Percentiles rank a stretch among this genome's conserved stretches.
Evolutionary conservation across 768 basidiomycete genomes (phyloP).

Genomic region (Lactifluus rugatus): DNA sequence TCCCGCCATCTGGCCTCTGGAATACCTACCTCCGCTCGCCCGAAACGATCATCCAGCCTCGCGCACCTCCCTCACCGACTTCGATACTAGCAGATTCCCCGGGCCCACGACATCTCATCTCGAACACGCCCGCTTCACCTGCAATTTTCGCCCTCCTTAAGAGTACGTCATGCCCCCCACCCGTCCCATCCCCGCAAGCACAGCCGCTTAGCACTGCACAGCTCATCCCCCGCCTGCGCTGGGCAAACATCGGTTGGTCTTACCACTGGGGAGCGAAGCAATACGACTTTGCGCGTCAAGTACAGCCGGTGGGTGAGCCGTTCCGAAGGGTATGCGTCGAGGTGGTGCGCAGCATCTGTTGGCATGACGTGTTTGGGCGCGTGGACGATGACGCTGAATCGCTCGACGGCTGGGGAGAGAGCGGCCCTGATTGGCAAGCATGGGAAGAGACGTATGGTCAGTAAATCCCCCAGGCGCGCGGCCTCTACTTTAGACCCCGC

Average conservation of each 20-base stretch:
- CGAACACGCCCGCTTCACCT: conserved; percentile 59
- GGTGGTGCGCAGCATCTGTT: conserved; percentile 56
- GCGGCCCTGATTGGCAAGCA: conserved; percentile 51
- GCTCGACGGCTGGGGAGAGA: conserved; percentile 41
- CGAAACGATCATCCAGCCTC: conserved; percentile 37
- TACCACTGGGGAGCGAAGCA: conserved; percentile 97
- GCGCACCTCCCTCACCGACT: conserved; percentile 28
- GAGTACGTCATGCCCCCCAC: conserved; percentile 47
- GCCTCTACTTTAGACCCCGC: neutral
- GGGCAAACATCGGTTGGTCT: conserved; percentile 93
- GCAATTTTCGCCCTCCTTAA: conserved; percentile 46
- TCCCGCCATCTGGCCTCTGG: conserved; percentile 78
- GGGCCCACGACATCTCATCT: conserved; percentile 58
- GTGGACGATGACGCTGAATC: conserved; percentile 15
- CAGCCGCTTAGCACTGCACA: conserved; percentile 40
- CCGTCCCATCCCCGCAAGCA: conserved; percentile 54
- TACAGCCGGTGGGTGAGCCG: conserved; percentile 48
- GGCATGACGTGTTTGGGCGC: conserved; percentile 52
- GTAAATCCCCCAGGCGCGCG: conserved; percentile 2
- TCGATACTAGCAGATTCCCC: conserved; percentile 22
- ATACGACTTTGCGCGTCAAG: conserved; percentile 76
- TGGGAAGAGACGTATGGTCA: conserved; percentile 79
- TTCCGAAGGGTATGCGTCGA: conserved; percentile 50
- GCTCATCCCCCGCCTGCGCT: conserved; percentile 71
- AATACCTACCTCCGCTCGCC: conserved; percentile 37